Evolutionary conservation across 1,284 basidiomycete species (phyloP), one percentile per base, ranked within the genome.

Genomic region (Bjerkandera adusta): DNA sequence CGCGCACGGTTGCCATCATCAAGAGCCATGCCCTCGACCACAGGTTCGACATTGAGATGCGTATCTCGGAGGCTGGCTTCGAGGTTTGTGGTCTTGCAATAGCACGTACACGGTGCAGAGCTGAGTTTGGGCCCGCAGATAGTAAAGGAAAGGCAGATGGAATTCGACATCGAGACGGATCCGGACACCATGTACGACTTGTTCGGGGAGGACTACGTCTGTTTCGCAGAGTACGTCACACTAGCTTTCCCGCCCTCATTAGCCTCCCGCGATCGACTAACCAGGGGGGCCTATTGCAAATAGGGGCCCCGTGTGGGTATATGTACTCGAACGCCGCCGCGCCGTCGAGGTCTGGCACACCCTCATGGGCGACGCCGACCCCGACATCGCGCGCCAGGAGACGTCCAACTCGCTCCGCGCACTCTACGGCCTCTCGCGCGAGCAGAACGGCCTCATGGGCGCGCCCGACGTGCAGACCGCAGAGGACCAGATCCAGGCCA

Each of bases 241-340:
- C 22, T 36, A 30, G 47, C 42, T 36, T 40, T 34, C 35, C 13
- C 7, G 20, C 22, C 13, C 10, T 36, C 30, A 36, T 16, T 47
- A 29, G 36, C 15, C 21, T 30, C 30, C 18, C 24, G 32, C 7
- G 26, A 24, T 43, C 10, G 26, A 29, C 29, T 38, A 24, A 38
- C 11, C 35, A 12, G 36, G n/a, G 13, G 26, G 18, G 24, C 25
- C 24, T 20, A n/a, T 13, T 38, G 29, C 12, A 21, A 20, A 24
- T 36, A 89, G 87, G 56, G 88, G 85, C 47, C 84, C 88, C 15
- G 86, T 89, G 21, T 89, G 89, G 86, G 86, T 91, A 18, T 91
- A 89, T 65, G 84, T 91, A 35, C 81, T 91, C 50, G 88, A 89
- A 61, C 79, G 87, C 34, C 73, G 83, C 41, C 79, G 83, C 35